These are phyloP conservation scores for Bocquillonia castaneifolia DNA, from an alignment of 441 rosid genomes.

Conservation along the genomic window DNA sequence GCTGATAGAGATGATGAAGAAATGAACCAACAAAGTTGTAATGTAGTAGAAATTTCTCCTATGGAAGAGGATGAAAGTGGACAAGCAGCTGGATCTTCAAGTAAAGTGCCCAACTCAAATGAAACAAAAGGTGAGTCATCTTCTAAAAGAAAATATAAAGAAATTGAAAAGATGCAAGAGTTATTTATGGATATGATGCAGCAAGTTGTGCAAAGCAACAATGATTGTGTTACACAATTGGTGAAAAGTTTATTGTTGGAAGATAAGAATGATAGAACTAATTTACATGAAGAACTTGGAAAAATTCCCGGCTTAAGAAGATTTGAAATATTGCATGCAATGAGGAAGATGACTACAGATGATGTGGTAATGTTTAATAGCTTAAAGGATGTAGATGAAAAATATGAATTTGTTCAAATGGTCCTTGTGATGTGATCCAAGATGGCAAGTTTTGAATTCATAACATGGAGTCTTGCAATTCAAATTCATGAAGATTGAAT, in stretches of 20 bases:
- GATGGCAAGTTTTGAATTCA: too few relatives aligned
- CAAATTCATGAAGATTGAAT: too few relatives aligned
- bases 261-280: neutral
- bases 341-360: neutral
- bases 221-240: neutral
- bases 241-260: neutral
- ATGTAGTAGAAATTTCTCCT: neutral
- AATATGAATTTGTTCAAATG: too few relatives aligned
- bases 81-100: neutral
- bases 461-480: too few relatives aligned
- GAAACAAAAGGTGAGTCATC: too few relatives aligned
- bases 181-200: neutral
- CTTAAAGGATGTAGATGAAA: neutral
- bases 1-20: neutral
- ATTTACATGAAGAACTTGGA: neutral
- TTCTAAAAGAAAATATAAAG: neutral
- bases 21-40: neutral
- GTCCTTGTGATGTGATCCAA: too few relatives aligned
- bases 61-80: neutral
- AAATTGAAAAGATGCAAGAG: neutral
- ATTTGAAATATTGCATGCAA: neutral
- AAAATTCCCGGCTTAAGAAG: neutral
- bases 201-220: neutral
- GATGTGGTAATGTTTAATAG: neutral
- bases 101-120: too few relatives aligned